Base-by-base conservation (phyloP, 768 basidiomycete species). In the Strobilomyces confusus region DNA sequence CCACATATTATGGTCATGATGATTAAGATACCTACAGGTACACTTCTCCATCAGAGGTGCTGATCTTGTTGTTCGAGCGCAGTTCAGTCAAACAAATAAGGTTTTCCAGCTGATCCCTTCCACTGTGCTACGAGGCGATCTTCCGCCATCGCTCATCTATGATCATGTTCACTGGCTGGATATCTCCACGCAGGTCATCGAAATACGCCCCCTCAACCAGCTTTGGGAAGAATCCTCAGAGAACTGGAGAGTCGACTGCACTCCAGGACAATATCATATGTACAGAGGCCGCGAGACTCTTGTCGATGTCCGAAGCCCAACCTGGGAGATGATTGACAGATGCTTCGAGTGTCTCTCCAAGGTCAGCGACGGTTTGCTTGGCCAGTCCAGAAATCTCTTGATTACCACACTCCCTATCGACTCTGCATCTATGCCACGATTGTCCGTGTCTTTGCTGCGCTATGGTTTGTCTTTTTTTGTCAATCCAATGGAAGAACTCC, bases 151-250 rank as follows among this genome's bases (percentile, higher is more conserved):
- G 0, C 38, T 49, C 26, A 1, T 69, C n/a, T 4, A 43, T 3
- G 51, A 15, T 2, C 55, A 59, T 25, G 49, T 44, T 15, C 68
- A 67, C 30, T 70, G 69, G 67, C 49, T 70, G 19, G 53, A 65
- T 37, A 36, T 66, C 0, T 19, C 48, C 6, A 51, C 43, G 0
- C 5, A 19, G 1, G 44, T 33, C 15, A 60, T 70, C 4, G 69
- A 71, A 22, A 56, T 71, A 25, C 56, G 61, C 0, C 60, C 64
- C n/a, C 29, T 54, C 1, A 23, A 59, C 13, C 33, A 34, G 12
- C 8, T 46, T 0, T 70, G 69, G 69, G 43, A 52, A 4, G 23
- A 52, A 5, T 67, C 62, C 0, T 13, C 41, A 0, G 48, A 48
- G 2, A 52, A 70, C 29, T 69, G 69, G 68, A 43, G 14, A n/a